A percentile compares a stretch with the other conserved stretches of the same genome.
phyloP scores from a whole-genome alignment of 1,139 yeast genomes.

The Nakaseomyces nivariensis region DNA sequence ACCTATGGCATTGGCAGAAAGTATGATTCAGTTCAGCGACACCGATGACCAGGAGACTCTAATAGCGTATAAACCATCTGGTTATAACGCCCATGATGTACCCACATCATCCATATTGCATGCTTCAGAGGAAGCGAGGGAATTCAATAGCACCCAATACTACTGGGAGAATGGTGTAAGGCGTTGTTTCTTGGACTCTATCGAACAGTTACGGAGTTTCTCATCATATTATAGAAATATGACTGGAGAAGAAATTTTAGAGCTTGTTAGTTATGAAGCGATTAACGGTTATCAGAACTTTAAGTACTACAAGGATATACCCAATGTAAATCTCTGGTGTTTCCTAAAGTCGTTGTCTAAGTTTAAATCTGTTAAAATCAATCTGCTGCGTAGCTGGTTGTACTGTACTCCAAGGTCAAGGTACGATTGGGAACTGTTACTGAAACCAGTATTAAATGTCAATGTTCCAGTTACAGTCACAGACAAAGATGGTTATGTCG shows the following conservation, averaged over 20 bases:
- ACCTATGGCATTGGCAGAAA: conserved; percentile 21
- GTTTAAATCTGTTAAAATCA: conserved; percentile 29
- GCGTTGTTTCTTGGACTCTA: conserved; percentile 12
- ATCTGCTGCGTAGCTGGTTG: conserved; percentile 29
- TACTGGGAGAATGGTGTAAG: conserved; percentile 21
- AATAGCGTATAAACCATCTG: conserved; percentile 8
- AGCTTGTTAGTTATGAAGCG: conserved; percentile 12
- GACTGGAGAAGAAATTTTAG: conserved; percentile 9
- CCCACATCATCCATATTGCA: neutral
- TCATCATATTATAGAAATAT: conserved; percentile 6
- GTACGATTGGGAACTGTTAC: conserved; percentile 31
- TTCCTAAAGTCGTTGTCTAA: conserved; percentile 28
- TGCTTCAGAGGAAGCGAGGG: conserved; percentile 2
- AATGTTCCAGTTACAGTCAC: conserved; percentile 29
- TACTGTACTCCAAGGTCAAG: conserved; percentile 31
- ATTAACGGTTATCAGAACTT: conserved; percentile 23
- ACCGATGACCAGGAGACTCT: conserved; percentile 22
- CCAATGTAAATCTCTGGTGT: conserved; percentile 26
- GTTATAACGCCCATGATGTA: conserved; percentile 7
- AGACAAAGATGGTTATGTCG: conserved; percentile 31
- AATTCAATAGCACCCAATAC: conserved; percentile 7
- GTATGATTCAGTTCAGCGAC: conserved; percentile 8
- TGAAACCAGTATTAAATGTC: conserved; percentile 29
- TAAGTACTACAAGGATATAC: conserved; percentile 24
- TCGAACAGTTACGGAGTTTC: conserved; percentile 4